A percentile compares a stretch with the other conserved stretches of the same genome.
Evolutionary conservation across 768 basidiomycete species (phyloP).

Genomic region (Leccinum disarticulatum): DNA sequence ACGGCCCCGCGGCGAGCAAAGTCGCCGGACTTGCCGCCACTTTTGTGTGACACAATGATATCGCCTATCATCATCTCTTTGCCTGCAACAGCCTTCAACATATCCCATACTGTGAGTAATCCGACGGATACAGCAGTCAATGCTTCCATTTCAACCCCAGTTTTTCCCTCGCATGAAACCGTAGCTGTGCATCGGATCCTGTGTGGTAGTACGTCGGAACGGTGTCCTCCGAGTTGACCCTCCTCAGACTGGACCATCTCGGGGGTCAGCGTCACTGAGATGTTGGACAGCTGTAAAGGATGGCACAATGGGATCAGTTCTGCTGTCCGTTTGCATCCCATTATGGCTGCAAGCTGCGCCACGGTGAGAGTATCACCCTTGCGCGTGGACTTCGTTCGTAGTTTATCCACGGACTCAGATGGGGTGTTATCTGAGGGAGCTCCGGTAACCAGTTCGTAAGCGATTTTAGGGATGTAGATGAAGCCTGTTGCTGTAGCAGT

Average conservation of each 20-base stretch:
- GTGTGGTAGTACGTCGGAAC: slow-evolving; percentile 30
- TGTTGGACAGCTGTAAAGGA: slow-evolving; percentile 69
- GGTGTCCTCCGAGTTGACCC: neutral
- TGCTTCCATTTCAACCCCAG: slow-evolving; percentile 94
- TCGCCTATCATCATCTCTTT: slow-evolving; percentile 79
- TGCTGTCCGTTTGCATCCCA: slow-evolving; percentile 82
- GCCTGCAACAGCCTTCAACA: slow-evolving; percentile 91
- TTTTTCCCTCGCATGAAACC: slow-evolving; percentile 75
- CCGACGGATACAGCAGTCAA: slow-evolving; percentile 79
- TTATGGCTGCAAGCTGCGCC: slow-evolving; percentile 83
- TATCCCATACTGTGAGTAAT: slow-evolving; percentile 86
- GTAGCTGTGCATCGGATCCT: slow-evolving; percentile 65
- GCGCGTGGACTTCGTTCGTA: slow-evolving; percentile 48
- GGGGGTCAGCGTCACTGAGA: slow-evolving; percentile 61
- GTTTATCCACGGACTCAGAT: slow-evolving; percentile 28
- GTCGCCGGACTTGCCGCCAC: slow-evolving; percentile 73
- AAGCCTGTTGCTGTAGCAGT: slow-evolving; percentile 73
- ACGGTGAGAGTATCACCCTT: slow-evolving; percentile 76
- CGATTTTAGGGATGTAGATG: slow-evolving; percentile 64
- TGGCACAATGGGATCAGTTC: slow-evolving; percentile 88
- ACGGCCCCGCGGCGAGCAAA: slow-evolving; percentile 40
- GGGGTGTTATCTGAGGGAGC: slow-evolving; percentile 5
- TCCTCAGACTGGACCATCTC: slow-evolving; percentile 27
- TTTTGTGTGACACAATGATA: slow-evolving; percentile 63
- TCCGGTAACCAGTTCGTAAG: slow-evolving; percentile 61